Evolutionary conservation across 1,284 basidiomycete species (phyloP).

Genomic region (Boletus smithii): DNA sequence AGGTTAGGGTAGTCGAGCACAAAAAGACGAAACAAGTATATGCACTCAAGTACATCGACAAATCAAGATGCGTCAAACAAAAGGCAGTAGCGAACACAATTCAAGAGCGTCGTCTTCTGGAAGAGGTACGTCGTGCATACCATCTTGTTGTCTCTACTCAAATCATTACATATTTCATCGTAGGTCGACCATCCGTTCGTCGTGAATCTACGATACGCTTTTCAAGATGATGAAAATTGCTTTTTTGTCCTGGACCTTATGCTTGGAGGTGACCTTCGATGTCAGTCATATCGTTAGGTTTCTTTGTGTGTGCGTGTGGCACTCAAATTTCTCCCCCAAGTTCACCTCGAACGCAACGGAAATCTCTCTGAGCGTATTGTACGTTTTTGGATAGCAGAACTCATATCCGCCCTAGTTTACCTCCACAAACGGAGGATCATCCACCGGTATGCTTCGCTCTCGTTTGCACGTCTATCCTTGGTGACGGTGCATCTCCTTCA

Average conservation of each 20-base stretch:
- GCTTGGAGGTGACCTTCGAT: constrained; percentile 92
- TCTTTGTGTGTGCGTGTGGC: constrained; percentile 6
- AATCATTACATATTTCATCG: constrained; percentile 20
- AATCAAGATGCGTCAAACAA: constrained; percentile 87
- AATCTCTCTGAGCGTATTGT: constrained; percentile 79
- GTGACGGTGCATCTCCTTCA: constrained; percentile 38
- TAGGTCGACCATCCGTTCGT: constrained; percentile 94
- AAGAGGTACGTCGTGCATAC: constrained; percentile 62
- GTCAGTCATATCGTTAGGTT: constrained; percentile 46
- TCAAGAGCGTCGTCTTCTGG: constrained; percentile 85
- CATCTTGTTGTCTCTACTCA: constrained; percentile 8
- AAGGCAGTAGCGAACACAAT: constrained; percentile 93
- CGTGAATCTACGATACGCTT: constrained; percentile 93
- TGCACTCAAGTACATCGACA: constrained; percentile 98
- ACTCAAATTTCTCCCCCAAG: constrained; percentile 38
- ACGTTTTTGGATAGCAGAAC: constrained; percentile 87
- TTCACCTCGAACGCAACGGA: constrained; percentile 84
- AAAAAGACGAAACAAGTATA: constrained; percentile 91
- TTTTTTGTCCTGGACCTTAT: constrained; percentile 97
- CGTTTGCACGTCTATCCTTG: constrained; percentile 4
- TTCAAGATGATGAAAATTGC: constrained; percentile 97
- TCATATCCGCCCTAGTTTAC: constrained; percentile 83
- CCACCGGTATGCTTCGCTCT: constrained; percentile 69
- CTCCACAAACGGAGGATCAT: constrained; percentile 91
- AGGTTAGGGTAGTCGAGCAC: constrained; percentile 92